Base-by-base conservation (phyloP, 116 monocot genomes). In the Thalassia testudinum region DNA sequence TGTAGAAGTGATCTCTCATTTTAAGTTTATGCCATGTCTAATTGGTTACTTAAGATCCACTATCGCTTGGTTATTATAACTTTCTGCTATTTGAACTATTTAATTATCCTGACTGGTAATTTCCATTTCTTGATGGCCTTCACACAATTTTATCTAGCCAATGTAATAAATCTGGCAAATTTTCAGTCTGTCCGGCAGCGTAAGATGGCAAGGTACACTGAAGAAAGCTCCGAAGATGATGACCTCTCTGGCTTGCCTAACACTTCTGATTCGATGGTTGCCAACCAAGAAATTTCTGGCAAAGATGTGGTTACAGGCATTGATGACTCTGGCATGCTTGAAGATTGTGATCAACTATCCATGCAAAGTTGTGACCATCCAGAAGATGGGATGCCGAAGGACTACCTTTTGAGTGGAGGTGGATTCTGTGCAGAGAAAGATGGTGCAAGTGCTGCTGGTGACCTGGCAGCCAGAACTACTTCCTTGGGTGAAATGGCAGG, bases 371-470 rank as follows among this genome's bases (percentile, higher is more conserved):
- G n/a, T n/a, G 40, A 40, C 14, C 12, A 10, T 26, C 21, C 21
- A 11, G 28, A 47, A 37, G 27, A 49, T 7, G 34, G 21, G 15
- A 60, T 34, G 38, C 5, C 50, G 24, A 40, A 8, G 22, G 74
- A 58, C 40, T 68, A 75, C 37, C 72, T 82, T 26, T 14, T 56
- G 18, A 72, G 61, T 62, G 92, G 92, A 25, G 92, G 92, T 40
- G 92, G 92, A 34, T 80, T 93, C 63, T 87, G 87, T 58, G 30
- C 60, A 24, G 69, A 78, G 20, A 80, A 84, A 49, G 47, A 47
- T 21, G n/a, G n/a, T n/a, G n/a, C n/a, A n/a, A n/a, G n/a, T n/a
- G n/a, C n/a, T n/a, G n/a, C n/a, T n/a, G n/a, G n/a, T n/a, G 62
- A 72, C 25, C 18, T 16, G 27, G 47, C 72, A 48, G 60, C 5